Evolutionary conservation across 1,284 basidiomycete species (phyloP).

Genomic region (Cryptococcus maquisensis): DNA sequence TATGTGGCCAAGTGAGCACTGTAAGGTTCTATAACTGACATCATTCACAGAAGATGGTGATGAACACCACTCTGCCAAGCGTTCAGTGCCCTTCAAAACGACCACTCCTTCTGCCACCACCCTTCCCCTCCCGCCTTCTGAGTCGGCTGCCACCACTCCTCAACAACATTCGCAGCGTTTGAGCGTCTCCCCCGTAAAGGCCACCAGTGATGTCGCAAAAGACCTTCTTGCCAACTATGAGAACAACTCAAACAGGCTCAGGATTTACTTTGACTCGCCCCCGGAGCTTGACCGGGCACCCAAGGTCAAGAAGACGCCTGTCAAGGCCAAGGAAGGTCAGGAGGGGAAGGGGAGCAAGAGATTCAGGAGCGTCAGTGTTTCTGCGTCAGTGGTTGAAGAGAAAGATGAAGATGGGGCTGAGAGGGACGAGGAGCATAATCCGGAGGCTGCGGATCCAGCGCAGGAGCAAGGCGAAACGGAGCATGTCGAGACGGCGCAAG

Average conservation of each 20-base stretch:
- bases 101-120: no score
- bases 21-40: neutral
- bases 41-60: no score
- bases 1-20: neutral
- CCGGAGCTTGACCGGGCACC: constrained; percentile 46
- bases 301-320: constrained; percentile 25
- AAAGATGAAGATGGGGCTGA: constrained; percentile 3
- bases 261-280: constrained; percentile 51
- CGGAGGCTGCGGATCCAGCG: no score
- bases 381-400: constrained; percentile 3
- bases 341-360: neutral
- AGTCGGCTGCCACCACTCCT: no score
- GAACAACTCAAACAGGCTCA: constrained; percentile 46
- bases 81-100: no score
- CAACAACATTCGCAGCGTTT: no score
- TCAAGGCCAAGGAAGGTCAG: constrained; percentile 1
- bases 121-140: no score
- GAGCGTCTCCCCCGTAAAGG: no score
- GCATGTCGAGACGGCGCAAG: neutral
- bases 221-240: constrained; percentile 10
- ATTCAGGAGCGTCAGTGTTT: constrained; percentile 1
- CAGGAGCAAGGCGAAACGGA: no score
- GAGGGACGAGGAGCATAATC: neutral
- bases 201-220: no score
- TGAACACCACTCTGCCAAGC: no score